These are phyloP conservation scores for Candida labiduridarum DNA, from an alignment of 1,139 yeast genomes.

Conservation along the genomic window DNA sequence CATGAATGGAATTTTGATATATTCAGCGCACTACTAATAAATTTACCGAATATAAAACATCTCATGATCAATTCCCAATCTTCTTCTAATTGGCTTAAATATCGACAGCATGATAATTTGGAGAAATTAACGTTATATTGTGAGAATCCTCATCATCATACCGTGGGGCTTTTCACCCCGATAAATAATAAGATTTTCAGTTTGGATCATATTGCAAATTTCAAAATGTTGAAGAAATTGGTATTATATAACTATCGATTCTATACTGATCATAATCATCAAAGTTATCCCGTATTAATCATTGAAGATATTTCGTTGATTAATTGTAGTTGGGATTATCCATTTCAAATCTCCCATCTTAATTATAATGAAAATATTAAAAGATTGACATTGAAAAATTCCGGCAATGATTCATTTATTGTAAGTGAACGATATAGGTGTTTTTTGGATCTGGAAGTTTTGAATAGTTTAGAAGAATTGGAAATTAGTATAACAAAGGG, in stretches of 20 bases:
- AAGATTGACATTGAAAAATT: slow-evolving; percentile 28
- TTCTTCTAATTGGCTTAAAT: slow-evolving; percentile 47
- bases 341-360: slow-evolving; percentile 38
- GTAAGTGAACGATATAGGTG: slow-evolving; percentile 40
- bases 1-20: slow-evolving; percentile 47
- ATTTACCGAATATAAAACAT: slow-evolving; percentile 25
- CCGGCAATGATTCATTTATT: slow-evolving; percentile 33
- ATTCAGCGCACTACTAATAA: slow-evolving; percentile 22
- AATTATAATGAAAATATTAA: slow-evolving; percentile 27
- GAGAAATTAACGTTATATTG: slow-evolving; percentile 28
- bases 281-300: slow-evolving; percentile 10
- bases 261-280: slow-evolving; percentile 27
- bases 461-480: slow-evolving; percentile 22
- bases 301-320: slow-evolving; percentile 22
- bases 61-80: slow-evolving; percentile 36
- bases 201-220: slow-evolving; percentile 33
- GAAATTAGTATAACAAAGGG: slow-evolving; percentile 2
- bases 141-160: slow-evolving; percentile 19
- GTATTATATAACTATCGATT: slow-evolving; percentile 34
- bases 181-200: slow-evolving; percentile 30
- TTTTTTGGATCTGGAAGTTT: slow-evolving; percentile 25
- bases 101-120: slow-evolving; percentile 25
- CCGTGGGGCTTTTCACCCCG: neutral
- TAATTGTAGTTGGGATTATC: slow-evolving; percentile 51
- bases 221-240: slow-evolving; percentile 23